Base-by-base conservation (phyloP, 805 yeast species). In the Starmerella riodocensis region DNA sequence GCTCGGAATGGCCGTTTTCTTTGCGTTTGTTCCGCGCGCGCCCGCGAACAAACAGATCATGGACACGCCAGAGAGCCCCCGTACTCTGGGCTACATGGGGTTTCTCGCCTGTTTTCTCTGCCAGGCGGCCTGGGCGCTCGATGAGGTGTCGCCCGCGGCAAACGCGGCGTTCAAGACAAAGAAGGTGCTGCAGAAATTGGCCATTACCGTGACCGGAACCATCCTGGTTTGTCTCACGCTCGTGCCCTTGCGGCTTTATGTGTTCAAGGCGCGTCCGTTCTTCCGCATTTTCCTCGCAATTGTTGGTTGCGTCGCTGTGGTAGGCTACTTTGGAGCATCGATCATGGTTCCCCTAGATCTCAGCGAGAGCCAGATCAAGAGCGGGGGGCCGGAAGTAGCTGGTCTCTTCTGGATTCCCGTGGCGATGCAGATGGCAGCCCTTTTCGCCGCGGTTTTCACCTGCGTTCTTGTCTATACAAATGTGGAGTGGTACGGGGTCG, bases 351-450 rank as follows among this genome's bases (percentile, higher is more conserved):
- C 37, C 4, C 4, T 9, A 11, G 14, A 35, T 20, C 36, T 37
- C 14, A 26, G n/a, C 17, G n/a, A 20, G 9, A 12, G 17, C 21
- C 45, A 42, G 28, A 32, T 42, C 14, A 24, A 26, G n/a, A 18
- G 22, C 16, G 35, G 34, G 9, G 40, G 45, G 9, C 39, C 37
- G 9, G 45, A 42, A 12, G 40, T 42, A 13, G 41, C 37, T 6
- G 38, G 49, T 2, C 45, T 48, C 23, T 44, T 45, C 37, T 51
- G 48, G 24, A 31, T 47, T 32, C 39, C 51, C 14, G 24, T 49
- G 16, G 25, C 42, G n/a, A 46, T 48, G 31, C 56, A 52, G 39
- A 37, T 40, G 18, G 43, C 47, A 4, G 54, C 55, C 11, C 37
- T 32, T 29, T 39, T 48, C 29, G 29, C 47, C 34, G 36, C 36